Base-by-base conservation (phyloP, 805 yeast species). In the Kuraishia floccosa region DNA sequence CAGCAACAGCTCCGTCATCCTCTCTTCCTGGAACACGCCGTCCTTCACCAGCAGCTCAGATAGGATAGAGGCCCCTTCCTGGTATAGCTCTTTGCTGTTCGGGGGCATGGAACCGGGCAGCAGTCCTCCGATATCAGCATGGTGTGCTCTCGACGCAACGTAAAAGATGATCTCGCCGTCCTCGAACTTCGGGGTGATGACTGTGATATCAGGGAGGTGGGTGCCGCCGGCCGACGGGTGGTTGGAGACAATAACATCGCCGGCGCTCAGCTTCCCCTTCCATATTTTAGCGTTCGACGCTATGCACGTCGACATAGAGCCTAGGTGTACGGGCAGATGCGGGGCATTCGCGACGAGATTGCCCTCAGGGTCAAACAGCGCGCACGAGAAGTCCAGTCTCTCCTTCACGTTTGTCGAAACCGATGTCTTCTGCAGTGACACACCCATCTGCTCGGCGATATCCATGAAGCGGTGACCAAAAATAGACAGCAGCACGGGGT, bases 31-130 rank as follows among this genome's bases (percentile, higher is more conserved):
- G 49, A 87, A 87, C 27, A 57, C 59, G 3, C 94, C 94, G 32
- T 68, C 59, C 20, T 64, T 55, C 6, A 86, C 89, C 11, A 89
- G 62, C 36, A 81, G 63, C 48, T 79, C 87, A 1, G 91, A 76
- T 44, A 72, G 68, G 22, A 89, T 85, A 3, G 83, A 72, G 2
- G 95, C 96, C 27, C 96, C 97, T 55, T 87, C 96, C 47, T 87
- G 87, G 63, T 74, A 79, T 25, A 89, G 56, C 36, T 76, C 75
- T 44, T 76, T 83, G 2, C 96, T 84, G 47, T 80, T 76, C 7
- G 96, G 94, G 11, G 96, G 96, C 86, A 87, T 85, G 0, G 94
- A 80, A 1, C 96, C 96, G 1, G 96, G 94, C 22, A 84, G 56
- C 35, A 79, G 72, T 10, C 94, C 93, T 12, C 97, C 96, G 46